A percentile compares a stretch with the other conserved stretches of the same genome.
Evolutionary conservation across 1,139 yeast genomes (phyloP).

Genomic region (Komagataea norvegica): DNA sequence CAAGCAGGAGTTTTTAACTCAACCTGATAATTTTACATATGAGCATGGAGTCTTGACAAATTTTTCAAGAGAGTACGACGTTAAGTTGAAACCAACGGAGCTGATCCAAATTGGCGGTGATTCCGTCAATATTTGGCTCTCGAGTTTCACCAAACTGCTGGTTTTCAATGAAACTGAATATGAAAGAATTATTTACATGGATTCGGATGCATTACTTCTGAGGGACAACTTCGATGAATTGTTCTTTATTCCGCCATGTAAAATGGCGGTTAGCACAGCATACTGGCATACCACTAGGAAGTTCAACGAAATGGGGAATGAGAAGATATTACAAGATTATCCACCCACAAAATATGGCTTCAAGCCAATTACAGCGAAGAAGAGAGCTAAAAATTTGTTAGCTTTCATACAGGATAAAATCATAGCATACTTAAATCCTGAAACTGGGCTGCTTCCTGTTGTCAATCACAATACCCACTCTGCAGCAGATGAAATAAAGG

Average conservation of each 20-base stretch:
- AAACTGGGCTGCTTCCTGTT: no score
- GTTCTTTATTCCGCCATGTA: slow-evolving; percentile 42
- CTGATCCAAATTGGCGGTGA: slow-evolving; percentile 26
- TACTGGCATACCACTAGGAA: no score
- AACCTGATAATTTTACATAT: slow-evolving; percentile 15
- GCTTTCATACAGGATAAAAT: no score
- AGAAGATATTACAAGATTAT: no score
- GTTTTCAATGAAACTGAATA: slow-evolving; percentile 47
- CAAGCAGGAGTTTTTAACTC: slow-evolving; percentile 23
- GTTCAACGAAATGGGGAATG: no score
- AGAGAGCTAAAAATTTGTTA: no score
- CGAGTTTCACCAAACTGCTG: slow-evolving; percentile 51
- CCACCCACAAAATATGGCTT: no score
- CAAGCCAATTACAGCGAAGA: no score
- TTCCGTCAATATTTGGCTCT: slow-evolving; percentile 40
- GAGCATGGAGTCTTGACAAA: slow-evolving; percentile 16
- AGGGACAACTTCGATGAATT: slow-evolving; percentile 40
- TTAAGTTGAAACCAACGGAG: slow-evolving; percentile 24
- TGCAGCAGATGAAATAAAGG: background rate
- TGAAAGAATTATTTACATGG: slow-evolving; percentile 41
- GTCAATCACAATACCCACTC: background rate
- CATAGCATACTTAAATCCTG: no score
- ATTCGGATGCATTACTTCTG: slow-evolving; percentile 34
- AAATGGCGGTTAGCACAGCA: no score
- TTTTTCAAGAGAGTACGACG: slow-evolving; percentile 24